Base-by-base conservation (phyloP, 2,329 filamentous ascomycete species). In the Arthrobotrys sinensis region DNA sequence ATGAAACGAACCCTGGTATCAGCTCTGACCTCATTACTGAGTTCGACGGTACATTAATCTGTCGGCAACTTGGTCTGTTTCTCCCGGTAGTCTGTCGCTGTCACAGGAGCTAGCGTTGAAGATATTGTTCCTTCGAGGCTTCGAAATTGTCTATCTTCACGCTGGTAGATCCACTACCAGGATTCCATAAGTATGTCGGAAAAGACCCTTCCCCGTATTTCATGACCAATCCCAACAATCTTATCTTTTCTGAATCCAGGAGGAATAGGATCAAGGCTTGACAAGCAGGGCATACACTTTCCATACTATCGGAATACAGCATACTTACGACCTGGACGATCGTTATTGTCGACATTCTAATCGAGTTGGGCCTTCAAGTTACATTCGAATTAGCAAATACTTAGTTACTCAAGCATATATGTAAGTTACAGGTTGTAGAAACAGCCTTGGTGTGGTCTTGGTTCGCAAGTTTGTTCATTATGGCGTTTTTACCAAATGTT, bases 151-250 rank as follows among this genome's bases (percentile, higher is more conserved):
- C 38, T n/a, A 76, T 38, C 12, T 38, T 45, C 38, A 40, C 16
- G 16, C 57, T 76, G 67, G 34, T 70, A 77, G 67, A 78, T 78
- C 75, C 75, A 71, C 75, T 67, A 63, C 75, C 62, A 64, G 75
- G 75, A 78, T 78, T 68, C 75, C 75, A 78, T 78, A 78, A 78
- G 75, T 78, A 78, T 72, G 67, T 78, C 75, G 75, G 28, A 32
- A 63, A 68, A 52, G 63, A 67, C 67, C 75, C 67, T 78, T 78
- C 75, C 75, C 67, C 63, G 38, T 78, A 67, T 66, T 77, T 53
- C 63, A 64, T 53, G 38, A 43, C 53, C 67, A 62, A 60, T 55
- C 52, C 75, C 53, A 78, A 72, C 62, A 78, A 72, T 72, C 75
- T 68, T 72, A 78, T 78, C 75, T 66, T 43, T 70, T 68, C 52